phyloP scores from a whole-genome alignment of 1,284 basidiomycete genomes.

The Fomitopsis palustris region DNA sequence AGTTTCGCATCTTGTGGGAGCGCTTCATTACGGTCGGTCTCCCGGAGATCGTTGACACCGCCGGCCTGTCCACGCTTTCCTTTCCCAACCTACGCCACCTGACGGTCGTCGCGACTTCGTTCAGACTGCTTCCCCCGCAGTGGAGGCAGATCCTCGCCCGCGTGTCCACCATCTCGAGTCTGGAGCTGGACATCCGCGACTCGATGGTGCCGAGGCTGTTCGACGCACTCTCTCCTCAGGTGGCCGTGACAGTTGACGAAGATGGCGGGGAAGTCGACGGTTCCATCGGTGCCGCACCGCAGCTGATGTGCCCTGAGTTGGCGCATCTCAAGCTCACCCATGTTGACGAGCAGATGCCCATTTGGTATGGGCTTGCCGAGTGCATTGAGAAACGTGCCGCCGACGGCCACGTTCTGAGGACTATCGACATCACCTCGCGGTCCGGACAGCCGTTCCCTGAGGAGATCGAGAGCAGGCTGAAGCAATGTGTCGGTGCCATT shows the following conservation, averaged over 20 bases:
- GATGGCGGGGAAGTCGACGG: background rate
- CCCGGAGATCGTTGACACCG: background rate
- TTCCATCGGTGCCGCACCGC: background rate
- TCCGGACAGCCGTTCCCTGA: background rate
- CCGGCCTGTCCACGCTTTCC: conserved; percentile 2
- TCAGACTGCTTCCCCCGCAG: background rate
- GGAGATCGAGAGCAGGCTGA: background rate
- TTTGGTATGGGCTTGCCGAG: background rate
- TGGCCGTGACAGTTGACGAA: no score
- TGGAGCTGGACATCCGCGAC: conserved; percentile 2
- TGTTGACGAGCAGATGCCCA: background rate
- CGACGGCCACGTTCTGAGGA: background rate
- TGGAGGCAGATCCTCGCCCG: conserved; percentile 4
- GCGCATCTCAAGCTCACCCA: background rate
- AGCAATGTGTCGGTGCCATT: background rate
- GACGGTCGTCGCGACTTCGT: background rate
- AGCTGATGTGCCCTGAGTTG: background rate
- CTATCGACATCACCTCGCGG: background rate
- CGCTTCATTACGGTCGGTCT: background rate
- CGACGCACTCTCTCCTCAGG: background rate
- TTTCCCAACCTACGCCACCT: conserved; percentile 2
- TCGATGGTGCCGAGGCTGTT: conserved; percentile 4
- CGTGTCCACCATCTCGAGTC: background rate
- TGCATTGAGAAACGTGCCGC: background rate
- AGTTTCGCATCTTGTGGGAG: conserved; percentile 3